Evolutionary conservation across 2,329 filamentous ascomycete genomes (phyloP), one percentile per base, ranked within the genome.

Genomic region (Phyllosticta citrichinensis): DNA sequence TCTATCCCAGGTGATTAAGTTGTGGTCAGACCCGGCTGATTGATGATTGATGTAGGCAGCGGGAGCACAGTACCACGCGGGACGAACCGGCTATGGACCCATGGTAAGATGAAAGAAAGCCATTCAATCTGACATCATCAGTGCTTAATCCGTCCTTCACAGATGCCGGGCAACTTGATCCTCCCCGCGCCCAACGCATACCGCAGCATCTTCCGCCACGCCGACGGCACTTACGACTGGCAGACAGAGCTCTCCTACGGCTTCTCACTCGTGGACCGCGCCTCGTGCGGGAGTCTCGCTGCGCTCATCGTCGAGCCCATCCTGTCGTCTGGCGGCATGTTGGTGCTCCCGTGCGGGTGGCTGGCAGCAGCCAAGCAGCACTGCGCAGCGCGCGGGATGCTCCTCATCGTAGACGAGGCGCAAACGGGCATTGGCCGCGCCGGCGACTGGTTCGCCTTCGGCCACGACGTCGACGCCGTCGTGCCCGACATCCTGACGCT

Each of bases 171-270:
- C 0, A 79, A 81, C 61, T 74, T 84, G 3, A 77, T 77, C 0
- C 77, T 87, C 40, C 84, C 84, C 0, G 77, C 81, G 0, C 84
- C 84, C 0, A 81, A 87, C 64, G 76, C 80, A 0, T 87, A 86
- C 67, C 80, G 84, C 3, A 86, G 84, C 0, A 75, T 80, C 0
- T 88, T 88, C 69, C 78, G 81, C 10, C 78, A 80, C 40, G 22
- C 79, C 0, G 83, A 87, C 63, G 83, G 83, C 0, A 78, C 77
- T 0, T 83, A 88, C 64, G 84, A 88, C 67, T 88, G 85, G 85
- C 76, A 84, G 64, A 80, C 81, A 0, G 85, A 88, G 68, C 72
- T 88, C 14, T 78, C 84, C 11, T 87, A 81, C 65, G 83, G 83
- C 4, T 87, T 83, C 77, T 74, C 75, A 19, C 74, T 87, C 71